These are phyloP conservation scores for Scheffersomyces amazonensis DNA, from an alignment of 805 yeast species.

Conservation along the genomic window DNA sequence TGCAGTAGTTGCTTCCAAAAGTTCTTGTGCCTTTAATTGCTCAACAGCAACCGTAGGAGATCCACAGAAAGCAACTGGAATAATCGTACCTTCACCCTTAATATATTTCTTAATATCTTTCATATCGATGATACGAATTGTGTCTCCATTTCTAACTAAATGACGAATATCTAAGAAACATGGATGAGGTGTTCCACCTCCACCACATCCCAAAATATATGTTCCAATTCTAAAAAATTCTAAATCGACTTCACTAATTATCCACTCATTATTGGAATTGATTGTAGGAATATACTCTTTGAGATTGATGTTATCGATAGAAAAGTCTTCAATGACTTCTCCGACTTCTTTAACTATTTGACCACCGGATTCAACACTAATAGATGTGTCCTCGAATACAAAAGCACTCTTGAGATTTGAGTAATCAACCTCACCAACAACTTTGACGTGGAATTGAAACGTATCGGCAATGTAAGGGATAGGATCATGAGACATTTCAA, in stretches of 20 bases:
- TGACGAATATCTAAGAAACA: constrained; percentile 31
- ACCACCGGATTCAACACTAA: constrained; percentile 1
- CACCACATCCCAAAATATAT: constrained; percentile 50
- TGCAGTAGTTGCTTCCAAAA: constrained; percentile 24
- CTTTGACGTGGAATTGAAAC: constrained; percentile 32
- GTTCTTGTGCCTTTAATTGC: constrained; percentile 38
- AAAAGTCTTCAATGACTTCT: constrained; percentile 1
- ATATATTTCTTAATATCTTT: constrained; percentile 20
- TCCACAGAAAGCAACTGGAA: constrained; percentile 33
- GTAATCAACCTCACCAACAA: constrained; percentile 46
- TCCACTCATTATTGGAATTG: constrained; percentile 31
- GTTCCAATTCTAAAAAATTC: constrained; percentile 43
- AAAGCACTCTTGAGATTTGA: constrained; percentile 1
- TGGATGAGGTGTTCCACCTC: constrained; percentile 50
- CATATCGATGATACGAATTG: constrained; percentile 30
- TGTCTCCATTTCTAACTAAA: constrained; percentile 29
- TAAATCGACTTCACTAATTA: constrained; percentile 35
- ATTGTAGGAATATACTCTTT: constrained; percentile 25
- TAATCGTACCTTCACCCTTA: constrained; percentile 23
- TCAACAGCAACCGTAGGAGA: constrained; percentile 48
- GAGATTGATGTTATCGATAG: constrained; percentile 7
- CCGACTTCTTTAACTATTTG: background rate
- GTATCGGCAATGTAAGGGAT: constrained; percentile 32
- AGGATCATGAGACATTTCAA: constrained; percentile 21
- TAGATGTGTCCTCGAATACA: background rate